These are phyloP conservation scores for Neofusicoccum sp. DNA, from an alignment of 2,329 filamentous ascomycete genomes.

Conservation along the genomic window DNA sequence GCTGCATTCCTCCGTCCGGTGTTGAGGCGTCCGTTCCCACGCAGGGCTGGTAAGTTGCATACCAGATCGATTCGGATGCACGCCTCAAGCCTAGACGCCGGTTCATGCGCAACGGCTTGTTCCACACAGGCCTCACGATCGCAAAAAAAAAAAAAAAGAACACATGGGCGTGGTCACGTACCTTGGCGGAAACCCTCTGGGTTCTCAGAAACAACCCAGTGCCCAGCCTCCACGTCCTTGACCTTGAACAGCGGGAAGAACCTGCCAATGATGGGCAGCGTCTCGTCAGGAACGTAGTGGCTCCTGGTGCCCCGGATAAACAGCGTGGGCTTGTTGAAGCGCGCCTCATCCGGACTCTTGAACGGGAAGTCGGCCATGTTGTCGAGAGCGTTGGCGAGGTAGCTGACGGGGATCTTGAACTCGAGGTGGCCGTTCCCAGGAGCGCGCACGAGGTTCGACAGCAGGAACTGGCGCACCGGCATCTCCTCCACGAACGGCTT, in stretches of 20 bases:
- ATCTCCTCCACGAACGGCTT: slow-evolving; percentile 57
- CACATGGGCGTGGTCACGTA: neutral
- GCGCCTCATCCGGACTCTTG: slow-evolving; percentile 63
- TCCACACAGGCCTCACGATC: slow-evolving; percentile 32
- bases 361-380: slow-evolving; percentile 88
- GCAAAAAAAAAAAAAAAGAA: neutral
- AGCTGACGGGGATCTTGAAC: slow-evolving; percentile 77
- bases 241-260: slow-evolving; percentile 80
- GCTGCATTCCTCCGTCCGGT: neutral
- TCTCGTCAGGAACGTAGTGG: slow-evolving; percentile 77
- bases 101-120: neutral
- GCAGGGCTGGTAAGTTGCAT: neutral
- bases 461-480: slow-evolving; percentile 82
- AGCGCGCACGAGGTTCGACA: slow-evolving; percentile 73
- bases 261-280: slow-evolving; percentile 71
- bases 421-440: slow-evolving; percentile 56
- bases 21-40: neutral
- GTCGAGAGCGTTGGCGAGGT: slow-evolving; percentile 65
- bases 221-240: slow-evolving; percentile 72
- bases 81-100: neutral
- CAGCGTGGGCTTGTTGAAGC: slow-evolving; percentile 75
- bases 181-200: slow-evolving; percentile 63
- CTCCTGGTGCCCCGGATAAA: slow-evolving; percentile 77
- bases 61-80: neutral
- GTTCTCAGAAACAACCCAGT: slow-evolving; percentile 89